Evolutionary conservation across 2,329 filamentous ascomycete species (phyloP), one percentile per base, ranked within the genome.

Genomic region (Metarhizium guizhouense): DNA sequence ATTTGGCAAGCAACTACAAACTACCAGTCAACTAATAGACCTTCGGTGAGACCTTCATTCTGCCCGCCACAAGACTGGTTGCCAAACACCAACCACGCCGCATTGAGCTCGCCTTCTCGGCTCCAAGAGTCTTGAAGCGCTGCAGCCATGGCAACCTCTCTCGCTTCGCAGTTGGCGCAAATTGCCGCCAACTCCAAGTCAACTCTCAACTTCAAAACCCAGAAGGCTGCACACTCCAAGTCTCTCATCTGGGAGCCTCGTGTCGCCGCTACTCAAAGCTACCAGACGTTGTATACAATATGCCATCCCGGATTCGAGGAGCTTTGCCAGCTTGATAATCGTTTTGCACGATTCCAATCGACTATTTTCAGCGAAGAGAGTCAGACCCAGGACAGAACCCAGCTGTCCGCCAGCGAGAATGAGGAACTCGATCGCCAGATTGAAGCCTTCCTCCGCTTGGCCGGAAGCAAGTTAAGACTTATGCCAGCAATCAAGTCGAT

Each of bases 281-380:
- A 93, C 70, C 89, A 96, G 67, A 88, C 86, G 4, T 81, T 99
- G 57, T 97, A 88, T 70, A 83, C 87, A 56, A 83, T 95, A 68
- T 97, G 93, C 68, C 78, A 85, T 62, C 89, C 95, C 65, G 94
- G 92, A 2, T 99, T 93, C 66, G 84, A 91, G 60, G 94, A 99
- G 66, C 77, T 99, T 57, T 97, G 94, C 71, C 83, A 85, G 62
- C 79, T 99, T 54, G 95, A 99, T 69, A 70, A 78, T 29, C 84
- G 91, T 57, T 97, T 96, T 65, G 67, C 79, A 14, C 77, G 80
- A 40, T 99, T 93, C 67, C 80, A 83, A 58, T 78, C 80, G 56
- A 92, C 84, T 54, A 79, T 99, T 56, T 99, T 97, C 79, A 95
- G 88, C 75, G 88, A 94, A 64, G 89, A 96, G 74, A 96, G 93